Evolutionary conservation across 768 basidiomycete genomes (phyloP), one percentile per base, ranked within the genome.

Genomic region (Podaxis carcinomalis): DNA sequence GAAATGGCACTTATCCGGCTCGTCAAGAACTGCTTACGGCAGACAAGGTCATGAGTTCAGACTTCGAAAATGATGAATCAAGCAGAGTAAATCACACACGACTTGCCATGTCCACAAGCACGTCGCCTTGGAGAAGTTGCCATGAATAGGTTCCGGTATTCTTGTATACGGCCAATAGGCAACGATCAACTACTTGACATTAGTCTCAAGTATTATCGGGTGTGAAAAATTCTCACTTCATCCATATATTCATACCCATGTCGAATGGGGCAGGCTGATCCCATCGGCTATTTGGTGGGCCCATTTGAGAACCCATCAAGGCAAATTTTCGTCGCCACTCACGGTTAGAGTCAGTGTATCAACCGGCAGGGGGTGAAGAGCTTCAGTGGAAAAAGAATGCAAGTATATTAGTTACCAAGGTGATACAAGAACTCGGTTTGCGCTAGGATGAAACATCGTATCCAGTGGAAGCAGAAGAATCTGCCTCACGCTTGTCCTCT

Each of bases 401-500:
- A 44, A n/a, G 13, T 49, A 51, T 36, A 39, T 37, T 28, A 28
- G n/a, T 59, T 7, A 66, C 58, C 37, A 53, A 35, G 51, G 58
- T 47, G 50, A 44, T 40, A 54, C 19, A 59, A 23, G 32, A 40
- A 13, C 25, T 42, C 39, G 27, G 21, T 52, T 25, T 3, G 27
- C 36, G 7, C 51, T 23, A 68, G 19, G 63, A 63, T 21, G 69
- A 65, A 35, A 70, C 58, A 57, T 73, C 72, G 56, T 74, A 75
- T 10, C 72, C 71, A 9, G 44, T 32, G 25, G 64, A 59, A 16
- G 63, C 52, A 4, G 63, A 55, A 39, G 63, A 35, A 7, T 49
- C 16, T 1, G 28, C 42, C 51, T 70, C 67, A 27, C 68, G 67
- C 55, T 74, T 70, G 28, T 65, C 59, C 40, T 68, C 62, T 16